phyloP scores from a whole-genome alignment of 2,329 filamentous ascomycete species.

The Volutella citrinella region DNA sequence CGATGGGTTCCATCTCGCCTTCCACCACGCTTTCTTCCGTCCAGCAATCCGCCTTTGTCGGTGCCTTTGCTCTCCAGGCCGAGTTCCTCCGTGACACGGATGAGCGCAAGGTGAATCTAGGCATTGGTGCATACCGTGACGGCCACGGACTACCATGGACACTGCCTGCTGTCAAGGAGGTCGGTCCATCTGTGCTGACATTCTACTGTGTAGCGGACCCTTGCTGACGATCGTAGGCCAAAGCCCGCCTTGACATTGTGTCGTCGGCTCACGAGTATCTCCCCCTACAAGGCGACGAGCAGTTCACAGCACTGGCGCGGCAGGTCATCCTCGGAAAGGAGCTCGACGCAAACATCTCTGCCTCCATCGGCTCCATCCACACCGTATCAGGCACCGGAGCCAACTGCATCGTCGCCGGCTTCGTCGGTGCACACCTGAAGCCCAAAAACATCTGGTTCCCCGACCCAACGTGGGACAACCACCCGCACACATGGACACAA shows the following conservation, averaged over 20 bases:
- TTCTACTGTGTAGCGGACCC: too few species aligned
- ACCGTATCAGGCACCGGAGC: constrained; percentile 36
- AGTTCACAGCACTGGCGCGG: constrained; percentile 48
- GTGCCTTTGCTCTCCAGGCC: constrained; percentile 8
- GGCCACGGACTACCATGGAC: constrained; percentile 91
- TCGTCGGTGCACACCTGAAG: constrained; percentile 19
- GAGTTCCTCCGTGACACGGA: constrained; percentile 8
- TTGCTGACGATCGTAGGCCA: too few species aligned
- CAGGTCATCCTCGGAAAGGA: constrained; percentile 26
- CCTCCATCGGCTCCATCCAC: constrained; percentile 27
- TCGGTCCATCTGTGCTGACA: constrained; percentile 31
- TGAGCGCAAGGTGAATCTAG: constrained; percentile 36
- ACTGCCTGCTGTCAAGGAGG: constrained; percentile 85
- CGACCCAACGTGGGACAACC: constrained; percentile 47
- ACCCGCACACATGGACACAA: constrained; percentile 28
- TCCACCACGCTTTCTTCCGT: background rate
- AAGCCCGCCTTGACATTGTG: constrained; percentile 74
- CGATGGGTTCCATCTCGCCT: too few species aligned
- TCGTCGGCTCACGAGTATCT: constrained; percentile 91
- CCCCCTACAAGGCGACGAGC: constrained; percentile 76
- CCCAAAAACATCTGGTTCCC: constrained; percentile 28
- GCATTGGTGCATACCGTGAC: constrained; percentile 76
- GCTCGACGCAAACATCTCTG: background rate
- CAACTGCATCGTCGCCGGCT: constrained; percentile 27
- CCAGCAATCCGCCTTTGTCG: constrained; percentile 5